Base-by-base conservation (phyloP, 192 early-diverging fungal species). In the Coemansia sp. region DNA sequence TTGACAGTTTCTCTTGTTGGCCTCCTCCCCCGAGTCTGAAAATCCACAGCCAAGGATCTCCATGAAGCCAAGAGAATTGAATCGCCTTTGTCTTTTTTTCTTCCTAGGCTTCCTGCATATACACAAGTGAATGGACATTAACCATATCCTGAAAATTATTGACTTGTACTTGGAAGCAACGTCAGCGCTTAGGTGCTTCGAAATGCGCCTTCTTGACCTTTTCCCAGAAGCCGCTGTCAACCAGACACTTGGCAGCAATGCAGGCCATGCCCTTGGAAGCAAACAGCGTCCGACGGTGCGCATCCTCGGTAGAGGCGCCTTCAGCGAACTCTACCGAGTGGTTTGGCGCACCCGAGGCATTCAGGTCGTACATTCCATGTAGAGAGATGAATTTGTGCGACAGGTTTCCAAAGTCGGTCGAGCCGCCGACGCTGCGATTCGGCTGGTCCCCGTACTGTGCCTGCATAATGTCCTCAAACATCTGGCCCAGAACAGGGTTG, bases 331-430 rank as follows among this genome's bases (percentile, higher is more conserved):
- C 85, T 15, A 73, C 66, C 0, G 92, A 88, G 56, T 93, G 92
- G 55, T 87, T 89, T 0, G 80, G 73, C 48, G 84, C 76, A 12
- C 85, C 79, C 0, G 82, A 84, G 35, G 86, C 80, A 43, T 87
- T 85, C 14, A 79, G 75, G 24, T 79, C 68, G 43, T 63, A 74
- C 52, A 64, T 67, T 10, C 49, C 64, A 60, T 91, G 90, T 63
- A 89, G 73, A 6, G 86, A 85, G 36, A 91, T 88, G 11, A 89
- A 84, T 33, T 69, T 70, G 21, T 90, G 85, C n/a, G 86, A 86
- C 38, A 92, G 78, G 55, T 93, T 92, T 35, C 91, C 92, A 78
- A 92, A 88, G 72, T 92, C 92, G 5, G 92, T 89, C 7, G 84
- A 85, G 0, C 87, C 92, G 44, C 72, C 75, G n/a, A 71, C 52